Base-by-base conservation (phyloP, 441 rosid genomes). In the Arabidopsis lyrata region DNA sequence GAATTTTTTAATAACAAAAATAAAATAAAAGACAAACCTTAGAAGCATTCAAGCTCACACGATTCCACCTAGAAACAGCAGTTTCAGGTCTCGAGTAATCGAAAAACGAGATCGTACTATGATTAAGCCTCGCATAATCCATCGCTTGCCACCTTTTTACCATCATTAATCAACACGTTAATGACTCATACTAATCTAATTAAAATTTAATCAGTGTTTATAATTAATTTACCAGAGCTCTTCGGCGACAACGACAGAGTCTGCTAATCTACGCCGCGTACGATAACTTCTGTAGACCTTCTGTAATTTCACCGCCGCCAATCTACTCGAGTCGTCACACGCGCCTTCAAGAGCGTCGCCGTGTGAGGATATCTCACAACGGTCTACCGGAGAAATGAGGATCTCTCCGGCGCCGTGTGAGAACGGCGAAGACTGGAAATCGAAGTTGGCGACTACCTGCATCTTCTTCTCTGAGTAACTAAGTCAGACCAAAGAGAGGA, bases 181-280 rank as follows among this genome's bases (percentile, higher is more conserved):
- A 66, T 18, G 1, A 15, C 14, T 70, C 44, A 48, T n/a, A 70
- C 31, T 57, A 64, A 64, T 50, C 3, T 44, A 20, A 22, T 16
- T 68, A 64, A 45, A 36, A 6, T 5, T 0, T 63, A 56, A 12
- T 44, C 5, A 10, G 22, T 0, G 27, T 64, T 34, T 57, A 5
- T 44, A 35, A 35, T 18, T 6, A 73, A 75, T 34, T 34, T 58
- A 92, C 99, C 99, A 94, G 68, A 94, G 85, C 76, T 90, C 96
- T 83, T 94, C 99, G 10, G 91, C 97, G 16, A 94, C 92, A 5
- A 94, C 90, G 5, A 89, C 99, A 50, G 97, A 86, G 80, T 94
- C 99, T 0, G 99, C 97, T 71, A 94, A 63, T 68, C 89, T 77
- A 20, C 99, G 97, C 67, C 99, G 91, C 38, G 97, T 94, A 24